Evolutionary conservation across 306 rosid species (phyloP).

Genomic region (Quercus aquifolioides): DNA sequence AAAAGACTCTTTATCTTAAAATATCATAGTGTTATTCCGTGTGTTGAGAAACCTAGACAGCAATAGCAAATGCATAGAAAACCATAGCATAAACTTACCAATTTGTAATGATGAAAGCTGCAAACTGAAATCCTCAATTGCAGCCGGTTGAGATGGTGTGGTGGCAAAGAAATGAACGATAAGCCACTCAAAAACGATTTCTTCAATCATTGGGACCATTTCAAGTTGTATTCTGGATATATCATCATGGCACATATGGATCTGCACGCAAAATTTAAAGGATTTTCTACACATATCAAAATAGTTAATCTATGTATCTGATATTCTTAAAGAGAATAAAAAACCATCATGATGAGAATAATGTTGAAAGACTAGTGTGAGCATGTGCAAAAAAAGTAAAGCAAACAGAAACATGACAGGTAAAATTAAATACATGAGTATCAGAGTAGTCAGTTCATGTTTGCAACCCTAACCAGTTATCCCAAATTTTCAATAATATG

Average conservation of each 20-base stretch:
- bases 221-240: constrained; percentile 65
- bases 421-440: constrained; percentile 1
- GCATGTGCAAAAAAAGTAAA: background rate
- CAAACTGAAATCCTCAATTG: constrained; percentile 77
- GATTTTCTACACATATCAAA: background rate
- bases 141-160: constrained; percentile 73
- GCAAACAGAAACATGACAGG: background rate
- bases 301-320: background rate
- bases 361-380: background rate
- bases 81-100: constrained; percentile 44
- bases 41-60: background rate
- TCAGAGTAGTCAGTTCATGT: background rate
- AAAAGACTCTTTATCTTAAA: background rate
- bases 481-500: background rate
- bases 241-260: constrained; percentile 67
- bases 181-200: constrained; percentile 81
- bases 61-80: constrained; percentile 3
- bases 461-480: background rate
- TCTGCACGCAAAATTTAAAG: constrained; percentile 38
- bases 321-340: background rate
- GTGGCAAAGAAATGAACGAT: constrained; percentile 64
- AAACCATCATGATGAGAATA: background rate
- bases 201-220: constrained; percentile 87
- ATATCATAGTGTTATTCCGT: background rate
- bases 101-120: constrained; percentile 81